Percentiles rank a stretch among this genome's conserved stretches.
phyloP scores from a whole-genome alignment of 129 eudicot genomes.

The Flaveria linearis region DNA sequence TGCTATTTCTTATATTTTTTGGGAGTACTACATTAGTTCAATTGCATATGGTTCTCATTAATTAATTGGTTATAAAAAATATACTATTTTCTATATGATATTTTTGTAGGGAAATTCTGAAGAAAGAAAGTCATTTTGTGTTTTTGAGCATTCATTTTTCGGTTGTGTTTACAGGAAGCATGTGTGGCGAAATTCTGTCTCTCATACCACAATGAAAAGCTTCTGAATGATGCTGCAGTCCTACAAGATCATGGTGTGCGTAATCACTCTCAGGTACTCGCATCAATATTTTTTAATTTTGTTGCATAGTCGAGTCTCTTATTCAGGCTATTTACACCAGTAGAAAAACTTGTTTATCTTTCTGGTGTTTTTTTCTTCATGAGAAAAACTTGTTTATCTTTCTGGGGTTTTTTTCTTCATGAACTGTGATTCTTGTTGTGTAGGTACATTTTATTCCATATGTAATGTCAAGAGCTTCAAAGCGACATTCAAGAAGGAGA shows the following conservation, averaged over 20 bases:
- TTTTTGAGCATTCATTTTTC: conserved; percentile 13
- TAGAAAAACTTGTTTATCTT: not conserved
- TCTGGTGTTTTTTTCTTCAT: conserved; percentile 10
- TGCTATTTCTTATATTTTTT: no score
- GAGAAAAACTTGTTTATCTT: not conserved
- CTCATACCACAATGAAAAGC: conserved; percentile 70
- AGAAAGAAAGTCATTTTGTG: not conserved
- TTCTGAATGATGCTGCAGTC: conserved; percentile 60
- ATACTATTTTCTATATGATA: not conserved
- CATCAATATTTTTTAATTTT: not conserved
- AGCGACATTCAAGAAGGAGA: conserved; percentile 63
- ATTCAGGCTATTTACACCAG: not conserved
- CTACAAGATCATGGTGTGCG: conserved; percentile 76
- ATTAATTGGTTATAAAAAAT: not conserved
- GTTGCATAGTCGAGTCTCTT: not conserved
- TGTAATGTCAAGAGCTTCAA: conserved; percentile 59
- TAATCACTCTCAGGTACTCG: conserved; percentile 83
- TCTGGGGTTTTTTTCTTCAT: conserved; percentile 10
- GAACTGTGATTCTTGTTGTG: conserved; percentile 5
- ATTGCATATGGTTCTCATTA: not conserved
- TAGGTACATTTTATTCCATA: conserved; percentile 77
- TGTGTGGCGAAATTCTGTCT: conserved; percentile 93
- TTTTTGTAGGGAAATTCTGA: not conserved
- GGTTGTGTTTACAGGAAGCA: conserved; percentile 65
- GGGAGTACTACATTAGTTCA: not conserved